Conservation (phyloP, 1,284 basidiomycete species). For the Boletus subluridellus region DNA sequence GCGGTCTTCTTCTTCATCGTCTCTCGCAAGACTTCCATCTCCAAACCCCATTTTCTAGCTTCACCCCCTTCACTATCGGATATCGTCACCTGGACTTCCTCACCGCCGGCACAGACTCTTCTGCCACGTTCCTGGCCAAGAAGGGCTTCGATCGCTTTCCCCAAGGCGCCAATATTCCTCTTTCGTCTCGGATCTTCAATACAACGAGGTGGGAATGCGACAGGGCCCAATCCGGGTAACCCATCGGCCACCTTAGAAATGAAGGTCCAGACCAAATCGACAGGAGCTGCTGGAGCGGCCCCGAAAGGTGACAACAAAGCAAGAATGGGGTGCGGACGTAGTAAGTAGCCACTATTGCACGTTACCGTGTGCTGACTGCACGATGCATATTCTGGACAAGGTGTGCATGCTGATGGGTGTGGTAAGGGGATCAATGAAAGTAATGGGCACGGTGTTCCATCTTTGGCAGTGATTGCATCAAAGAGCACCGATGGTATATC, state of each 20-base stretch:
- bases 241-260: conserved; percentile 59
- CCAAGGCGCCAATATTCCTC: conserved; percentile 73
- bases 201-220: conserved; percentile 79
- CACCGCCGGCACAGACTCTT: conserved; percentile 63
- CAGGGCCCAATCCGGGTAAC: conserved; percentile 71
- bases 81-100: conserved; percentile 28
- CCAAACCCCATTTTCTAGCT: conserved; percentile 72
- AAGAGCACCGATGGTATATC: conserved; percentile 29
- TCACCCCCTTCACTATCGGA: conserved; percentile 56
- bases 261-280: conserved; percentile 45
- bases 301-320: conserved; percentile 38
- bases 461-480: conserved; percentile 34
- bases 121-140: conserved; percentile 70
- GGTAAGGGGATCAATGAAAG: conserved; percentile 55
- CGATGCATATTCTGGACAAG: conserved; percentile 79
- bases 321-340: conserved; percentile 61
- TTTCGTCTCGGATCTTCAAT: conserved; percentile 80
- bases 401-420: conserved; percentile 70
- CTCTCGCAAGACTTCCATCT: conserved; percentile 53
- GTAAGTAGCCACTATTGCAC: conserved; percentile 76
- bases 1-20: conserved; percentile 53
- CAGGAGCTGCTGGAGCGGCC: conserved; percentile 40
- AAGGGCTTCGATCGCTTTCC: conserved; percentile 66
- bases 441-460: conserved; percentile 48
- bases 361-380: conserved; percentile 64